Evolutionary conservation across 2,329 filamentous ascomycete species (phyloP), one percentile per base, ranked within the genome.

Genomic region (Hypoxylon sp.): DNA sequence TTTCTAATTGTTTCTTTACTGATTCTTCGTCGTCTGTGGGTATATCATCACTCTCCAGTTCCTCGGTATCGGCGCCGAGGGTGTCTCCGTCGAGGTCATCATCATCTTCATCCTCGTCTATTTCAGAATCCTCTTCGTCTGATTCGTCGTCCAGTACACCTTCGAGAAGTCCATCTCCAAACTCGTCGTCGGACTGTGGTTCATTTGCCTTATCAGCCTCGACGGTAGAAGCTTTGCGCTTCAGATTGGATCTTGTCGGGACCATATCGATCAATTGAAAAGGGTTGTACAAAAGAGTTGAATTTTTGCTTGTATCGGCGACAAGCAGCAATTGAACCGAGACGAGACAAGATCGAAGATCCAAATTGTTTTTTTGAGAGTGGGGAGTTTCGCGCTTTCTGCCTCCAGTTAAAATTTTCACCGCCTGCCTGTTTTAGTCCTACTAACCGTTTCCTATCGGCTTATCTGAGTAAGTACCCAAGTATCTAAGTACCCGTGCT

Each of bases 211-310:
- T 74, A 35, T 76, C 73, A 12, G 76, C 72, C 61, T 83, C 81
- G 21, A 76, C 75, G 16, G 77, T 79, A 13, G 82, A 76, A 54
- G 81, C 81, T 71, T 89, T 89, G 60, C 87, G 82, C 76, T 89
- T 89, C 69, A 81, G 78, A 21, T 73, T 76, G 34, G 69, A 63
- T 50, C 73, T 71, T 59, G 67, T 69, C 32, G 72, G 64, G 54
- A 66, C 72, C 74, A 77, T 78, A 62, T 67, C 60, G 46, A 41
- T 29, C 16, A 35, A 35, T 49, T 52, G 44, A 19, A 21, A 47
- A 51, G 34, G 42, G 36, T 17, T 53, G 51, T 37, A 29, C 27
- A 13, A 17, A n/a, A 30, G 25, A 25, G 34, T 13, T n/a, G 13
- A 42, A 50, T 27, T 41, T 44, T 51, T 47, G 11, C 38, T 42